phyloP scores from a whole-genome alignment of 805 yeast species.

The Metschnikowia santaceciliae region DNA sequence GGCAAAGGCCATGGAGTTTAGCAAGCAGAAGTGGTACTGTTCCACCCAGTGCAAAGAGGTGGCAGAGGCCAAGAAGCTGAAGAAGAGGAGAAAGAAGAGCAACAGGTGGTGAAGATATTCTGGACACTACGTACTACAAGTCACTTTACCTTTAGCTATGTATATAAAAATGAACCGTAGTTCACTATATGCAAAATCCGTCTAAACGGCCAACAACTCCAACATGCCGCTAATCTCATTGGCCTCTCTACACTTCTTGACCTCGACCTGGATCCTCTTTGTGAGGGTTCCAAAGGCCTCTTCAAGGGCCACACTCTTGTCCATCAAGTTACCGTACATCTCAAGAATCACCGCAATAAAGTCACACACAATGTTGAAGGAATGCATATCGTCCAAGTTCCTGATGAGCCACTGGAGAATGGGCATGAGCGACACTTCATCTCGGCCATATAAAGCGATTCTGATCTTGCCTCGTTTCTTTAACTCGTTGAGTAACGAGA shows the following conservation, averaged over 20 bases:
- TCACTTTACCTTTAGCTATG: not conserved
- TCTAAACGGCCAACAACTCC: slow-evolving; percentile 63
- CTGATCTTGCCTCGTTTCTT: slow-evolving; percentile 85
- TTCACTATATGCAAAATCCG: slow-evolving; percentile 3
- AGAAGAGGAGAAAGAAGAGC: slow-evolving; percentile 5
- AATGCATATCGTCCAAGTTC: slow-evolving; percentile 75
- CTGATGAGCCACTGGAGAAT: slow-evolving; percentile 77
- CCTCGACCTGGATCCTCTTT: slow-evolving; percentile 62
- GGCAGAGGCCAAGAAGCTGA: slow-evolving; percentile 5
- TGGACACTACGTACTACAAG: not conserved
- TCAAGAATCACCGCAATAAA: slow-evolving; percentile 65
- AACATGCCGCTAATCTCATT: slow-evolving; percentile 91
- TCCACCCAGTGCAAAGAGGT: slow-evolving; percentile 27
- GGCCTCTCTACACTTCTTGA: slow-evolving; percentile 80
- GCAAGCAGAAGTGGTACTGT: slow-evolving; percentile 39
- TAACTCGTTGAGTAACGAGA: slow-evolving; percentile 81
- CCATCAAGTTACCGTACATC: slow-evolving; percentile 71
- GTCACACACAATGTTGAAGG: slow-evolving; percentile 59
- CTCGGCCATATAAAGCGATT: slow-evolving; percentile 75
- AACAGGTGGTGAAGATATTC: not conserved
- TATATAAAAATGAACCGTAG: not conserved
- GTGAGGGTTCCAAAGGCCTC: slow-evolving; percentile 62
- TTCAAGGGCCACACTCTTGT: slow-evolving; percentile 70
- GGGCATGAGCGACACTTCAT: slow-evolving; percentile 83
- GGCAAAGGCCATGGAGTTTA: slow-evolving; percentile 34